Base-by-base conservation (phyloP, 345 rosid genomes). In the Lepidium africanum region DNA sequence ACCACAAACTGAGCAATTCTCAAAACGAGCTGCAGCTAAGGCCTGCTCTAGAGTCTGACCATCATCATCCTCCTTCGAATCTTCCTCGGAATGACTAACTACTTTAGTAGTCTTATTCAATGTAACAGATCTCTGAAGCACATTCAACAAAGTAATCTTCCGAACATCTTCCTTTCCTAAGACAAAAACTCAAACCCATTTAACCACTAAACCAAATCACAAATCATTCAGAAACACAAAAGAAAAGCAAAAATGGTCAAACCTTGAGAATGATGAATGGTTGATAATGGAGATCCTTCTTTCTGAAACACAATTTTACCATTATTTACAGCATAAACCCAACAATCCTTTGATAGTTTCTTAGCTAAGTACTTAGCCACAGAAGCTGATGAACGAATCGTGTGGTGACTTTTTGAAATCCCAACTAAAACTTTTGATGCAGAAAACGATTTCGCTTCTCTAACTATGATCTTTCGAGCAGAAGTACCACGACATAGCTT, bases 331-430 rank as follows among this genome's bases (percentile, higher is more conserved):
- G 97, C 96, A 59, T 82, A 66, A 65, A 94, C 84, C 46, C 84
- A 85, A 21, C 79, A 83, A 59, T 70, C 79, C 16, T 80, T 85
- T 0, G 96, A 50, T 46, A 94, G 73, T 69, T 89, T 91, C 72
- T 76, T 85, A 1, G 96, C 91, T 43, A 96, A 83, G 73, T 94
- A 91, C 82, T 94, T 94, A 38, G 99, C 99, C 9, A 86, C 63
- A 4, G 93, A 85, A 9, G 82, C 71, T 3, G 93, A 71, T 7
- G 96, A 86, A 35, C 85, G 78, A 75, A 94, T 82, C 49, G 73
- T 59, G 42, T 79, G 90, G 36, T 57, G 82, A n/a, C 36, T 65
- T 53, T 67, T 75, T 6, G 90, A 79, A 37, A 81, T 56, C 36
- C 99, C 99, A 16, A 91, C 87, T 7, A 94, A 80, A 61, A 94